These are phyloP conservation scores for Solanum megistacrolobum DNA, from an alignment of 257 asterid species.

Conservation along the genomic window DNA sequence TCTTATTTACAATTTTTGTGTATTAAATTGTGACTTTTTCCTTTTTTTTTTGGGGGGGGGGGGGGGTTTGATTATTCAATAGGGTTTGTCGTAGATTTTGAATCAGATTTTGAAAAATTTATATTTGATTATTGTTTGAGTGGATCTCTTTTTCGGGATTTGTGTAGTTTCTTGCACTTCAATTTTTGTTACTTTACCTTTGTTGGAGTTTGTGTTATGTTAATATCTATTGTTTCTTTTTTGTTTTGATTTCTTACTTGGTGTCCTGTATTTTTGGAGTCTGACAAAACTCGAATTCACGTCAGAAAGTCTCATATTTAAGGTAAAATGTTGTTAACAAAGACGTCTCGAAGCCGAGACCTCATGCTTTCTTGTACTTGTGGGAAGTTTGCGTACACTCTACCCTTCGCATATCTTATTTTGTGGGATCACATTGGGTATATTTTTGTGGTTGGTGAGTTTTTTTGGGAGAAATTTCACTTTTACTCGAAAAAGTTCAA, in stretches of 20 bases:
- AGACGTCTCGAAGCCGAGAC: not conserved
- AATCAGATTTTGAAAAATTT: not conserved
- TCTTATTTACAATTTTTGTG: not conserved
- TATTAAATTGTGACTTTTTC: not conserved
- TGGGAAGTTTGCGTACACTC: too few relatives aligned
- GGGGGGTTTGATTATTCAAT: not conserved
- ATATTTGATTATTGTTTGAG: not conserved
- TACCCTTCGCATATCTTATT: not conserved
- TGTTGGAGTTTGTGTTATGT: not conserved
- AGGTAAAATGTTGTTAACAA: not conserved
- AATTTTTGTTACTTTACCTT: not conserved
- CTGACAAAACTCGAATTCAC: rapidly evolving
- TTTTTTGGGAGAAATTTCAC: not conserved
- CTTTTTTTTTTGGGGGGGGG: too few relatives aligned
- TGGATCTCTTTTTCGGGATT: not conserved
- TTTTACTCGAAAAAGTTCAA: not conserved
- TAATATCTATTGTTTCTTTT: not conserved
- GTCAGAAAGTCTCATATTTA: rapidly evolving
- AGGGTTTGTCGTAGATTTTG: not conserved
- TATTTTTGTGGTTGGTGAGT: not conserved
- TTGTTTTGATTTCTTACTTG: not conserved
- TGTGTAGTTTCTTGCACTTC: not conserved
- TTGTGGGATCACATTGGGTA: not conserved
- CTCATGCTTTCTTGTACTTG: not conserved
- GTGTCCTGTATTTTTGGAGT: too few relatives aligned